Base-by-base conservation (phyloP, 352 stramenopile genomes). In the Globisporangium uncinulatum region DNA sequence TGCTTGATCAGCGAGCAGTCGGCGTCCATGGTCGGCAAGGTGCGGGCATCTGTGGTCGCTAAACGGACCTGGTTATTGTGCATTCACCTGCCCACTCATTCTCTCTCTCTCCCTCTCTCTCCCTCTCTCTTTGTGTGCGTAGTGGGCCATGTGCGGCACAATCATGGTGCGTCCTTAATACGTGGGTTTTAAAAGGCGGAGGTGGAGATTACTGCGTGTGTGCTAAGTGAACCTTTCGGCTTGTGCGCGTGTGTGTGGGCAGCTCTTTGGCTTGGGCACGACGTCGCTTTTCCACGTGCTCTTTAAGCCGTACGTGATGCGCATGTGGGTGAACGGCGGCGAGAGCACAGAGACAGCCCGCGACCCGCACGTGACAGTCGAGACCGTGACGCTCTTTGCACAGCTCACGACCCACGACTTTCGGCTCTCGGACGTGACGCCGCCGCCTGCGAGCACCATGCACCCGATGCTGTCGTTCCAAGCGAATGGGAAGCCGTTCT, bases 71-170 rank as follows among this genome's bases (percentile, higher is more conserved):
- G 15, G 15, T 11, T 2, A 5, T 6, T 2, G 15, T 6, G 41
- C 21, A 3, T 13, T 13, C 34, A 9, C 34, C 10, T 39, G 34
- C 34, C 8, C 10, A 39, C 34, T 39, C 10, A 39, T 6, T 39
- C 34, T 13, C 34, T 8, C 24, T 29, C 24, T 4, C 24, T 29
- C 4, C 1, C 24, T 39, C 34, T 39, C 9, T 4, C 32, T 39
- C 7, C 5, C 10, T 13, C 34, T 13, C 34, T 39, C 34, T 8
- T 13, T 13, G 6, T 39, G 34, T 39, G 41, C 41, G 31, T 51
- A 73, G 79, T 94, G 84, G 84, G 84, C 84, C 50, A 94, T 94
- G 84, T 94, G 84, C 64, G 79, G 84, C 47, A 94, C 84, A 44
- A 83, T 94, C 58, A 92, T 94, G 84, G 70, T 83, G 64, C 45